Percentiles rank a stretch among this genome's conserved stretches.
phyloP scores from a whole-genome alignment of 176 grass and related monocot species.

The Oropetium thomaeum region DNA sequence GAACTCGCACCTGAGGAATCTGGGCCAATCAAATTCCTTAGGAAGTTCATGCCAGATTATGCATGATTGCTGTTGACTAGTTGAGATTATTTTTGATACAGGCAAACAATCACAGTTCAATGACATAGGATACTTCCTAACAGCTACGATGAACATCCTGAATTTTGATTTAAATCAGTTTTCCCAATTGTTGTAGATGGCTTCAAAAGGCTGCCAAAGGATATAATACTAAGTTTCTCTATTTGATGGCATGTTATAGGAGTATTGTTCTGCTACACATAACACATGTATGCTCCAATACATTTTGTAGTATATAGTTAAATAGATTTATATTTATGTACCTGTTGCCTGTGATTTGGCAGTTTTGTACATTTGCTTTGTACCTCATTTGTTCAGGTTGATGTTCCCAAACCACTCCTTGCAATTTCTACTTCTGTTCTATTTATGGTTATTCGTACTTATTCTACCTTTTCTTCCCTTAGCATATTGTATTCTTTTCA shows the following conservation, averaged over 20 bases:
- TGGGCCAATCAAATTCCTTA: constrained; percentile 78
- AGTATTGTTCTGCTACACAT: neutral
- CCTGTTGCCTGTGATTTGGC: neutral
- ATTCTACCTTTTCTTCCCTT: neutral
- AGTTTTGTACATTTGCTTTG: neutral
- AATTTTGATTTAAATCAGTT: constrained; percentile 20
- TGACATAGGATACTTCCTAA: constrained; percentile 18
- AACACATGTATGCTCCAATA: neutral
- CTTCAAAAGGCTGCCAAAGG: neutral
- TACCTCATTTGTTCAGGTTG: neutral
- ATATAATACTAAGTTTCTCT: neutral
- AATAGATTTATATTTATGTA: neutral
- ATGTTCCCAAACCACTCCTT: neutral
- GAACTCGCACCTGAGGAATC: constrained; percentile 72
- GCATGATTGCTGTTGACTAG: constrained; percentile 50
- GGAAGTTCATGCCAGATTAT: constrained; percentile 81
- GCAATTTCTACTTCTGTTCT: neutral
- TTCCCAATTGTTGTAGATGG: neutral
- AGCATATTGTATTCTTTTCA: neutral
- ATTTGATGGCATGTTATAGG: neutral
- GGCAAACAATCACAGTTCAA: neutral
- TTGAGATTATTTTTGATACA: constrained; percentile 19
- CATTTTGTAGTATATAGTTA: neutral
- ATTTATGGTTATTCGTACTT: neutral
- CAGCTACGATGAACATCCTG: neutral